Conservation (phyloP, 768 basidiomycete species). For the Cystofilobasidium ferigula region DNA sequence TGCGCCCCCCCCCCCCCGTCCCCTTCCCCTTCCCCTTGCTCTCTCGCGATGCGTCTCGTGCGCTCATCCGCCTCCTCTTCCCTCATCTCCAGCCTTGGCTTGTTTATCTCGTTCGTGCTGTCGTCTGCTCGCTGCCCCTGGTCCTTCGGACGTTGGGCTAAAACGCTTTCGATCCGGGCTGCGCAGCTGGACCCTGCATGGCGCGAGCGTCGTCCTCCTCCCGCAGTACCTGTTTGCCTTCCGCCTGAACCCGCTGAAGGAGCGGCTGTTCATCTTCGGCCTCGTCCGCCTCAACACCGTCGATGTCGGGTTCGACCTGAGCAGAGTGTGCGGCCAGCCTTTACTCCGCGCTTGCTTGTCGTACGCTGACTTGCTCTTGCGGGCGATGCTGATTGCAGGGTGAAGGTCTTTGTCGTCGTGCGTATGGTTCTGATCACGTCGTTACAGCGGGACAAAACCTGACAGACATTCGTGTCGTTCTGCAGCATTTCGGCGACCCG, state of each 20-base stretch:
- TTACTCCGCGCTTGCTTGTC: no score
- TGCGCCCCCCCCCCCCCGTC: no score
- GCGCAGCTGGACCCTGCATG: not conserved
- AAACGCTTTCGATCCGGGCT: not conserved
- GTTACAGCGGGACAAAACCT: not conserved
- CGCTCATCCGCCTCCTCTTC: no score
- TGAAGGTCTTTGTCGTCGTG: not conserved
- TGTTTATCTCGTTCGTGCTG: not conserved
- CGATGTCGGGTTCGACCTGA: not conserved
- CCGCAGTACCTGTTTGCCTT: not conserved
- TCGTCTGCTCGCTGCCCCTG: not conserved
- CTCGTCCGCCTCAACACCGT: not conserved
- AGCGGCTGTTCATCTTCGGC: not conserved
- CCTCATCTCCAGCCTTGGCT: not conserved
- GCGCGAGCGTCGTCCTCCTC: not conserved
- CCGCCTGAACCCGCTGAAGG: not conserved
- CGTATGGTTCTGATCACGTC: not conserved
- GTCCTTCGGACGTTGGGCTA: not conserved
- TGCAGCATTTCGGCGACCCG: not conserved
- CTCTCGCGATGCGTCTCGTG: no score
- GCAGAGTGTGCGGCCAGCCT: not conserved
- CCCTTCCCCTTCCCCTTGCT: no score
- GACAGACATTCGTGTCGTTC: not conserved
- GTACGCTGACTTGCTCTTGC: no score
- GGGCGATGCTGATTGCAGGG: no score